Conservation (phyloP, 176 grass and related monocot genomes). For the Carex scoparia region DNA sequence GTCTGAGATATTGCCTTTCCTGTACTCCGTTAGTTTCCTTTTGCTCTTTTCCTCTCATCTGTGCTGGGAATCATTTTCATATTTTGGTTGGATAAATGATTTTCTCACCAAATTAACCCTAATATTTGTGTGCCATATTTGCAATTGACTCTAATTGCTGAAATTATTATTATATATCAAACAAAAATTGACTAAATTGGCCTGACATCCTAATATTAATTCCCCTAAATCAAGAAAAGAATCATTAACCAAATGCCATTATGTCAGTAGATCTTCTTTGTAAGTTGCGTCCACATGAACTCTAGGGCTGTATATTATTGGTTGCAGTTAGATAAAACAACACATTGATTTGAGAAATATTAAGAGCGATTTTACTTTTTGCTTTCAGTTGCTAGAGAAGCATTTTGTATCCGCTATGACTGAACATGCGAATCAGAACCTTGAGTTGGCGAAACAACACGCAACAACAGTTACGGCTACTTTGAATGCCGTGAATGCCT, state of each 20-base stretch:
- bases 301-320: background rate
- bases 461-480: conserved; percentile 68
- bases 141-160: background rate
- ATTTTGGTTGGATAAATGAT: background rate
- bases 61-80: background rate
- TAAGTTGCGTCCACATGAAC: background rate
- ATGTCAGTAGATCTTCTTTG: background rate
- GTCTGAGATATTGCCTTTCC: conserved; percentile 69
- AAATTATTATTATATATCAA: background rate
- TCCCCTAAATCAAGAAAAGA: background rate
- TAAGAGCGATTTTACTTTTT: conserved; percentile 18
- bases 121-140: background rate
- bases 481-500: conserved; percentile 93
- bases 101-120: background rate
- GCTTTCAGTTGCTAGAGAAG: conserved; percentile 80
- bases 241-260: background rate
- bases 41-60: background rate
- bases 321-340: background rate
- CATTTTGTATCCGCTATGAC: conserved; percentile 85
- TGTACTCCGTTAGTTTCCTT: conserved; percentile 86
- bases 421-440: conserved; percentile 53
- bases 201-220: background rate
- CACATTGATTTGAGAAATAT: conserved; percentile 1
- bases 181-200: background rate
- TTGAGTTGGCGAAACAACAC: conserved; percentile 80